A percentile compares a stretch with the other conserved stretches of the same genome.
These are phyloP conservation scores for Sideroxylon spinosum DNA, from an alignment of 179 eudicot species.

Conservation along the genomic window DNA sequence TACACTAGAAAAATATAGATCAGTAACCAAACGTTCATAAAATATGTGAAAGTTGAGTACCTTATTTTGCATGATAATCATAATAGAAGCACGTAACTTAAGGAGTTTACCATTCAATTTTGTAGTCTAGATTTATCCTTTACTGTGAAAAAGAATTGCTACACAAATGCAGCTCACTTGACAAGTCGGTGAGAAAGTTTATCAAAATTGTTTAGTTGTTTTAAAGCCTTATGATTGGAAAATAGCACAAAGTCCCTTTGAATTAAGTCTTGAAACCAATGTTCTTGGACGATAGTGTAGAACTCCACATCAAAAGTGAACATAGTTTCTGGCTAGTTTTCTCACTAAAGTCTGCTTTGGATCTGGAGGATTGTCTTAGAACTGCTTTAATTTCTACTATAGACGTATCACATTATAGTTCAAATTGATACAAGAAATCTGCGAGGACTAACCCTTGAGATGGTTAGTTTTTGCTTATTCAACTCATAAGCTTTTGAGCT, in stretches of 20 bases:
- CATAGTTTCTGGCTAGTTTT: too few relatives aligned
- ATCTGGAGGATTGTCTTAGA: background rate
- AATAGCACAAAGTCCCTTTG: background rate
- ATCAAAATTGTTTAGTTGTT: background rate
- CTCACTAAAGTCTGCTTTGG: background rate
- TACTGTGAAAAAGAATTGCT: background rate
- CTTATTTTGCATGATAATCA: background rate
- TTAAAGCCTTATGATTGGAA: background rate
- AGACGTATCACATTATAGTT: background rate
- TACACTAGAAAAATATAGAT: too few relatives aligned
- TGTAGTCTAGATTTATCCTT: background rate
- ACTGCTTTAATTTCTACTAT: background rate
- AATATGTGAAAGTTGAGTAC: background rate
- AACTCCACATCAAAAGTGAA: conserved; percentile 13
- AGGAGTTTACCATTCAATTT: background rate
- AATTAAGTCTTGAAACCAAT: background rate
- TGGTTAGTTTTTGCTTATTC: background rate
- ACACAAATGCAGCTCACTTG: background rate
- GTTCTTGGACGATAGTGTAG: background rate
- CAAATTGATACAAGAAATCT: background rate
- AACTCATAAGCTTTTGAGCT: background rate
- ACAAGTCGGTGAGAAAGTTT: background rate
- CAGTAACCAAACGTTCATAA: too few relatives aligned
- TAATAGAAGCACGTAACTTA: background rate
- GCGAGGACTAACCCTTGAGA: background rate